Percentiles rank a stretch among this genome's conserved stretches.
phyloP scores from a whole-genome alignment of 1,284 basidiomycete genomes.

The Chalciporus sp. region DNA sequence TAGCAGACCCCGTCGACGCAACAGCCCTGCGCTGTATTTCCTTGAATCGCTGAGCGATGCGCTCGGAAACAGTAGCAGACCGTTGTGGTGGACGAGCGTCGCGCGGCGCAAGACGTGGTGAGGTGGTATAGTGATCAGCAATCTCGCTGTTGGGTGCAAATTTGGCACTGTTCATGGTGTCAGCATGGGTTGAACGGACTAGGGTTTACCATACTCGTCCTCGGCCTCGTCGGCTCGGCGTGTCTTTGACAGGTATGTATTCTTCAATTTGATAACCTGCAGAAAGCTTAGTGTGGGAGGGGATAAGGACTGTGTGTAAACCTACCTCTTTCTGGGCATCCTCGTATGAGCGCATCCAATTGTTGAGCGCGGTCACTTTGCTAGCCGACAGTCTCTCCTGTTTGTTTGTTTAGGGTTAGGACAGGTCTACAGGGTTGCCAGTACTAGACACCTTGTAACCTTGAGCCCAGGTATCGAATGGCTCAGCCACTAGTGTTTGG shows the following conservation, averaged over 20 bases:
- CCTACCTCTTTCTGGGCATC: conserved; percentile 59
- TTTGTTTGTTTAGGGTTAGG: conserved; percentile 30
- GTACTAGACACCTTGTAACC: conserved; percentile 55
- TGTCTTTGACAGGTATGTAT: conserved; percentile 76
- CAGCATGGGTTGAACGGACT: conserved; percentile 9
- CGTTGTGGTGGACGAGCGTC: conserved; percentile 58
- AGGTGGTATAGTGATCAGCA: conserved; percentile 73
- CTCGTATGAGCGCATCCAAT: conserved; percentile 75
- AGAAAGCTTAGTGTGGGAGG: background rate
- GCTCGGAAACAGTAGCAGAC: conserved; percentile 74
- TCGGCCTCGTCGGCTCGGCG: conserved; percentile 86
- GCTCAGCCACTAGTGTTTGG: conserved; percentile 66
- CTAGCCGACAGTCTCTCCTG: conserved; percentile 64
- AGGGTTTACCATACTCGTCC: conserved; percentile 70
- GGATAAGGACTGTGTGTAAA: conserved; percentile 1
- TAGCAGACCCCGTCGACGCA: conserved; percentile 32
- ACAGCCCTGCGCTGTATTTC: conserved; percentile 66
- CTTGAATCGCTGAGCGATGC: conserved; percentile 72
- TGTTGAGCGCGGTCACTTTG: conserved; percentile 60
- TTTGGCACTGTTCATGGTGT: conserved; percentile 58
- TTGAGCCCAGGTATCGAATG: conserved; percentile 74
- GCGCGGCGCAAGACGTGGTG: conserved; percentile 64
- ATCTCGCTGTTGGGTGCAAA: conserved; percentile 74
- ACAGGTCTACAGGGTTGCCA: background rate
- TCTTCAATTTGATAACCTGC: conserved; percentile 68